Base-by-base conservation (phyloP, 345 rosid genomes). In the Gossypium australe region DNA sequence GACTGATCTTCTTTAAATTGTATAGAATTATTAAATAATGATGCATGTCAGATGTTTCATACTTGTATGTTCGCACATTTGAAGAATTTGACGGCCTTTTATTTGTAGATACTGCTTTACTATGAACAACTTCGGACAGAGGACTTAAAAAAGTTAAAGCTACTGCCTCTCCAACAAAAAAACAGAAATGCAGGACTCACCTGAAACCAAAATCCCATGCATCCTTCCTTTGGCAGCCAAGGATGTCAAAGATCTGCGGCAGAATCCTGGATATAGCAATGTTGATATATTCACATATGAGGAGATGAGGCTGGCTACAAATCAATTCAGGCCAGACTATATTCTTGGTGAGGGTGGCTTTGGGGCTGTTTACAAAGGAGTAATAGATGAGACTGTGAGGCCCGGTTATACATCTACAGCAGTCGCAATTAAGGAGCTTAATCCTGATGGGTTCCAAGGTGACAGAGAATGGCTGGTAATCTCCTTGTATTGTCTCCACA, bases 381-480 rank as follows among this genome's bases (percentile, higher is more conserved):
- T 90, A 64, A 77, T 95, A 41, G 97, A 95, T 77, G 90, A 85
- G 58, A 84, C 47, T 56, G 85, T 93, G 52, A 87, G 97, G 80
- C 76, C 79, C 53, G 97, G 90, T 61, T 91, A 85, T 76, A 73
- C 80, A 60, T 83, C 90, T 44, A 86, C 87, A 0, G 65, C 76
- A 67, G 99, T 95, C 63, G 99, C 98, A 44, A 87, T 95, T 61
- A 95, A 95, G 87, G 92, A 93, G 84, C 94, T 95, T 57, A 57
- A 57, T 57, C 61, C 27, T 20, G 61, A 57, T 22, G 61, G 61
- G 4, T 57, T 57, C 61, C 99, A 95, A 75, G 99, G 99, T 61
- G 98, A 95, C 88, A 81, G 97, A 82, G 99, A 95, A 83, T 95
- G 99, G 99, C 93, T 93, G 98, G 98, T 94, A 89, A 55, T 62